Evolutionary conservation across 805 yeast species (phyloP).

Genomic region (Candida patagonica): DNA sequence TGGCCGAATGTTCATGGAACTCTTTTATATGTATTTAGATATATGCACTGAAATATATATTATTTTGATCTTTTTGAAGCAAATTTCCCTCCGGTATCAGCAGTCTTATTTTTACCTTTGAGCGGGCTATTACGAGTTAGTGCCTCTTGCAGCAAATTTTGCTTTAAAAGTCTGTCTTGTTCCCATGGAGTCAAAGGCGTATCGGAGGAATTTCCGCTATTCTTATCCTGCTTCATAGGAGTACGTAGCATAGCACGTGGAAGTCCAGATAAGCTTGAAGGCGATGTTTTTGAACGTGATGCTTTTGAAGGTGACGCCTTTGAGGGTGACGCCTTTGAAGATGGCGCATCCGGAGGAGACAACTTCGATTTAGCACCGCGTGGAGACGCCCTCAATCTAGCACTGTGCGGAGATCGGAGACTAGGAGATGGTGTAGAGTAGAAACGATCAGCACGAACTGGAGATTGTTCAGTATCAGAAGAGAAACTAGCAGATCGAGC

Average conservation of each 20-base stretch:
- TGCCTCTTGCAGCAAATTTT: too few species aligned
- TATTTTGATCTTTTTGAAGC: too few species aligned
- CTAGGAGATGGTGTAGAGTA: not conserved
- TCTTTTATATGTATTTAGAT: too few species aligned
- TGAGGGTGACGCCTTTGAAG: too few species aligned
- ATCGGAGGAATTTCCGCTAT: not conserved
- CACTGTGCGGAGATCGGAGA: not conserved
- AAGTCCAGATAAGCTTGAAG: conserved; percentile 5
- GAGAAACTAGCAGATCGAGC: not conserved
- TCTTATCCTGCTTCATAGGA: conserved; percentile 2
- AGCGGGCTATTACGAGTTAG: too few species aligned
- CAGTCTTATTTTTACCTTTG: too few species aligned
- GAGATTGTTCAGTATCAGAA: not conserved
- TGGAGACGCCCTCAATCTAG: not conserved
- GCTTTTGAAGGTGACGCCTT: conserved; percentile 1
- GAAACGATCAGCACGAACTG: not conserved
- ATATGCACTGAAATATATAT: too few species aligned
- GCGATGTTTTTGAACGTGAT: not conserved
- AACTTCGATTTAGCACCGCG: too few species aligned
- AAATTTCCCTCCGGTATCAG: too few species aligned
- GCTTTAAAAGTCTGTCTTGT: conserved; percentile 15
- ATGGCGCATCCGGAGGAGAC: not conserved
- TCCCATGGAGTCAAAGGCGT: conserved; percentile 26
- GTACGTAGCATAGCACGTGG: conserved; percentile 7
- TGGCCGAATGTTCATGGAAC: too few species aligned